Evolutionary conservation across 2,329 filamentous ascomycete species (phyloP).

Genomic region (Ophidiomyces ophidiicola): DNA sequence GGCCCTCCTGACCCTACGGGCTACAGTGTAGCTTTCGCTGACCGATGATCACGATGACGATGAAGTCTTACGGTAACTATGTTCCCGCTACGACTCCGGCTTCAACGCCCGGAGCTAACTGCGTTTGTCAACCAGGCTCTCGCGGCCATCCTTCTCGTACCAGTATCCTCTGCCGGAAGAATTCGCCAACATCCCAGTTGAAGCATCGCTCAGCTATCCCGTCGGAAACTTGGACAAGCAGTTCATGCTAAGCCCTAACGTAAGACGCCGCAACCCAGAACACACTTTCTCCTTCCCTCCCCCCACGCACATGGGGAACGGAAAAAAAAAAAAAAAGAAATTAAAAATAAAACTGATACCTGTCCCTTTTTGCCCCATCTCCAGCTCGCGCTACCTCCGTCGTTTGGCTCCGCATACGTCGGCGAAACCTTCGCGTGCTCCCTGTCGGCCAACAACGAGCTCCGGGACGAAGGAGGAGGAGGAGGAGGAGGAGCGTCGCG

Average conservation of each 20-base stretch:
- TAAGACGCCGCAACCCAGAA: constrained; percentile 18
- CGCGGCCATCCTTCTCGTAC: constrained; percentile 47
- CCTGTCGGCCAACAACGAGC: constrained; percentile 88
- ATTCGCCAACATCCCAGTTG: constrained; percentile 40
- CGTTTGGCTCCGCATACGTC: constrained; percentile 89
- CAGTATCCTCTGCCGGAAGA: constrained; percentile 36
- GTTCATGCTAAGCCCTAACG: constrained; percentile 47
- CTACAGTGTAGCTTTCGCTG: constrained; percentile 17
- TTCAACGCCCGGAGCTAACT: neutral
- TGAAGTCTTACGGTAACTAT: constrained; percentile 30
- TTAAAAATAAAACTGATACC: no score
- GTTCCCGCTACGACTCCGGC: neutral
- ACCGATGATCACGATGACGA: no score
- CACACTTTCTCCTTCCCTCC: no score
- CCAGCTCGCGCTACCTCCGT: constrained; percentile 67
- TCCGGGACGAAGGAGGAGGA: constrained; percentile 32
- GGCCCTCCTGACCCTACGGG: constrained; percentile 7
- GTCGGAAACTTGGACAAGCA: constrained; percentile 36
- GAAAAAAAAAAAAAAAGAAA: no score
- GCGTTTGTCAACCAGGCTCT: constrained; percentile 50
- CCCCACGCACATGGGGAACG: no score
- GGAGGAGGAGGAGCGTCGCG: constrained; percentile 30
- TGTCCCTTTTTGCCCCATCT: no score
- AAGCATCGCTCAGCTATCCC: constrained; percentile 65
- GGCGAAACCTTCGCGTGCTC: constrained; percentile 93